Percentiles rank a stretch among this genome's conserved stretches.
Conservation (phyloP, 306 rosid species). For the Ormosia emarginata region DNA sequence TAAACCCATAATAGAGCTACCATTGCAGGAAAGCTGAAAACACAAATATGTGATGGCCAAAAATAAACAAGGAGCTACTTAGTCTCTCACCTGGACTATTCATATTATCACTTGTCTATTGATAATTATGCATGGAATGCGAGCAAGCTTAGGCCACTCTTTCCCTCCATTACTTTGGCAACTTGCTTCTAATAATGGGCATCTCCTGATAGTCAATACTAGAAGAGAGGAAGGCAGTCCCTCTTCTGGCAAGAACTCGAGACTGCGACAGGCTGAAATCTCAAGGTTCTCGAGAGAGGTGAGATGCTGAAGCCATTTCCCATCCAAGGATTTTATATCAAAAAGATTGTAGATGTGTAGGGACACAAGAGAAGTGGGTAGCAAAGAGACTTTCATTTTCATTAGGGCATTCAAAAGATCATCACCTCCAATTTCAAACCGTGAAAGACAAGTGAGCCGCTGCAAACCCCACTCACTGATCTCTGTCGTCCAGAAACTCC, state of each 20-base stretch:
- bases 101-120: not conserved
- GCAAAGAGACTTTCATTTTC: not conserved
- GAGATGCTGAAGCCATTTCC: constrained; percentile 4
- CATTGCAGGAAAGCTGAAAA: not conserved
- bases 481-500: not conserved
- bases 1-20: not conserved
- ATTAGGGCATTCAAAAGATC: not conserved
- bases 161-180: not conserved
- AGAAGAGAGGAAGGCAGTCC: not conserved
- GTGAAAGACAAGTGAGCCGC: not conserved
- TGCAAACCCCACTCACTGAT: not conserved
- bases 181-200: not conserved
- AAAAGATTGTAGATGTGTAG: not conserved
- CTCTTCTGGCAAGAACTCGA: not conserved
- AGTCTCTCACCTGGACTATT: not conserved
- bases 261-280: not conserved
- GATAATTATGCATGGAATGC: not conserved
- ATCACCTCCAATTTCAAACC: not conserved
- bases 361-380: not conserved
- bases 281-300: not conserved
- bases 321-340: not conserved
- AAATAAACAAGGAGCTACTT: not conserved
- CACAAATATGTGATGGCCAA: not conserved
- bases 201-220: not conserved
- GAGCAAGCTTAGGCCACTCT: constrained; percentile 8